Evolutionary conservation across 2,329 filamentous ascomycete species (phyloP).

Genomic region (Aspergillus sp.): DNA sequence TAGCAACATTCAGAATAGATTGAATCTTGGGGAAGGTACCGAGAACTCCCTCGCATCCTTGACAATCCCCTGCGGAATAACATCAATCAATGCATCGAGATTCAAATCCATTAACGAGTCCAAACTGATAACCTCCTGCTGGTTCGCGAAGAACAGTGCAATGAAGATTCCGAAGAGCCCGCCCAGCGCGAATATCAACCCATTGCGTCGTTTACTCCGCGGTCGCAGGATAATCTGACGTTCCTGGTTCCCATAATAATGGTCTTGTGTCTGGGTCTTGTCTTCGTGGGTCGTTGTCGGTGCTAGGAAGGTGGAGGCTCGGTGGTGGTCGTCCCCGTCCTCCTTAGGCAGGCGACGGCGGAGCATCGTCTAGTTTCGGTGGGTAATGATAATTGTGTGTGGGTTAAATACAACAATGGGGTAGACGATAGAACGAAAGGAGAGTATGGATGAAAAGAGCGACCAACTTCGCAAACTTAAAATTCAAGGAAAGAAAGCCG

Average conservation of each 20-base stretch:
- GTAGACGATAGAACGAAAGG: background rate
- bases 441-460: too few species aligned
- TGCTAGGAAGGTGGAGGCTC: slow-evolving; percentile 3
- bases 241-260: slow-evolving; percentile 5
- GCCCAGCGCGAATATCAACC: slow-evolving; percentile 79
- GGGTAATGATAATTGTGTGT: background rate
- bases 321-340: slow-evolving; percentile 13
- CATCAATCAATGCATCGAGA: slow-evolving; percentile 80
- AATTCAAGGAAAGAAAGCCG: too few species aligned
- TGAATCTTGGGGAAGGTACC: slow-evolving; percentile 43
- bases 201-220: slow-evolving; percentile 63
- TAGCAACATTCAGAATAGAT: background rate
- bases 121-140: slow-evolving; percentile 81
- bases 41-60: slow-evolving; percentile 80
- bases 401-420: background rate
- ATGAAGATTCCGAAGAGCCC: slow-evolving; percentile 84
- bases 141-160: slow-evolving; percentile 83
- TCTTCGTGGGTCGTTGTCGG: background rate
- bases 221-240: slow-evolving; percentile 31
- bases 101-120: slow-evolving; percentile 65
- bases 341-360: slow-evolving; percentile 38
- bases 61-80: slow-evolving; percentile 76
- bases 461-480: too few species aligned
- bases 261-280: slow-evolving; percentile 4
- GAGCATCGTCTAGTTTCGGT: slow-evolving; percentile 20